Evolutionary conservation across 805 yeast genomes (phyloP).

Genomic region (Wickerhamiella alocasiicola): DNA sequence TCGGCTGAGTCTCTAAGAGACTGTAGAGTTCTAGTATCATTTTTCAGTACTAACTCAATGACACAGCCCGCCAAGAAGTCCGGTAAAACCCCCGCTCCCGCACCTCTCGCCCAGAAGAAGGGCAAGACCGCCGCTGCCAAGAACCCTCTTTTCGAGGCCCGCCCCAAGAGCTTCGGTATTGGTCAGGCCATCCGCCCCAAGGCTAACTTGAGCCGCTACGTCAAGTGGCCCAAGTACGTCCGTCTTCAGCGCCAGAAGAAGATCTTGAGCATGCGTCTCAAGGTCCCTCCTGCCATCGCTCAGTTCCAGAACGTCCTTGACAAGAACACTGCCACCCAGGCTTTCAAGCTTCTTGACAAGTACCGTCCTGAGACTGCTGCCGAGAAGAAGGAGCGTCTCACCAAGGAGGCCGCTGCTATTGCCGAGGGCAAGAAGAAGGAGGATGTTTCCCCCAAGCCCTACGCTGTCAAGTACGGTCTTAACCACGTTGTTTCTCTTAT

Average conservation of each 20-base stretch:
- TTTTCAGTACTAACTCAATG: constrained; percentile 23
- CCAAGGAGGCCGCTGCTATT: constrained; percentile 94
- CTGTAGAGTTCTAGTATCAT: constrained; percentile 27
- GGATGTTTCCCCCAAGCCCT: constrained; percentile 95
- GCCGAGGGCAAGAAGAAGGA: constrained; percentile 96
- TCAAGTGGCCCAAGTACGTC: constrained; percentile 98
- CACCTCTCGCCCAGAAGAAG: constrained; percentile 32
- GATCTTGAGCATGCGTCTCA: constrained; percentile 86
- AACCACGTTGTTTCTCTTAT: constrained; percentile 96
- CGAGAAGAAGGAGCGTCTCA: constrained; percentile 98
- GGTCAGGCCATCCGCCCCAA: constrained; percentile 93
- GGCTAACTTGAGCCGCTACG: constrained; percentile 93
- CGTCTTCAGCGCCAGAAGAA: constrained; percentile 98
- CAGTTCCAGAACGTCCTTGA: constrained; percentile 94
- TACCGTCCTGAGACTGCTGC: constrained; percentile 96
- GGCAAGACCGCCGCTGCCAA: constrained; percentile 32
- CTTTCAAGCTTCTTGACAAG: constrained; percentile 96
- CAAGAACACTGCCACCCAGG: constrained; percentile 97
- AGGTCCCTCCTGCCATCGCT: constrained; percentile 97
- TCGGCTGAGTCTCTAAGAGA: constrained; percentile 21
- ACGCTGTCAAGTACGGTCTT: constrained; percentile 93
- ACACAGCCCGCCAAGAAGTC: constrained; percentile 51
- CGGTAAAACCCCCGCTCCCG: constrained; percentile 97
- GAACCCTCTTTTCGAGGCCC: constrained; percentile 82
- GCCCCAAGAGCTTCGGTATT: constrained; percentile 89